Conservation (phyloP, 202 grass and related monocot species). For the Tripidium arundinaceum region DNA sequence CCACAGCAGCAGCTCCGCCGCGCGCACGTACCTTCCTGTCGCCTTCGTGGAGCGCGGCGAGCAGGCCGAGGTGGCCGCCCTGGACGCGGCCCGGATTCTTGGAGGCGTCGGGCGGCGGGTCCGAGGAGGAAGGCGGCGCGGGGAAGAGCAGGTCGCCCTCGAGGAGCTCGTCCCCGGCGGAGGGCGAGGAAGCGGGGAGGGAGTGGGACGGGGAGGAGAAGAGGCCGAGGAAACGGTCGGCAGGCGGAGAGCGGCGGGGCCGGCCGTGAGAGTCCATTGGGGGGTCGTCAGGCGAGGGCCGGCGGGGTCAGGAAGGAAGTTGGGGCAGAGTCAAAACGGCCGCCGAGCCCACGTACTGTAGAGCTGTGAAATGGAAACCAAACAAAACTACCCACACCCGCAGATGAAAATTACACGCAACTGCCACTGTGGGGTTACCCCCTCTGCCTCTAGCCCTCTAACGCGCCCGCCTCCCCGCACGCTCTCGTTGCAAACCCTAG, state of each 20-base stretch:
- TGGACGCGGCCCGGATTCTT: constrained; percentile 9
- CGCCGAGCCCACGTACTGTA: too few relatives aligned
- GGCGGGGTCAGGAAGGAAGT: too few relatives aligned
- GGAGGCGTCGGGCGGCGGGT: constrained; percentile 15
- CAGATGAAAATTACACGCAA: background rate
- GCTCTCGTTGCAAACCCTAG: background rate
- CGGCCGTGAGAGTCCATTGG: constrained; percentile 20
- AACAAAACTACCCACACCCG: background rate
- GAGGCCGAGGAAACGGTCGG: constrained; percentile 50
- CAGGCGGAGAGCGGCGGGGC: constrained; percentile 25
- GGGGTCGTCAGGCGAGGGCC: background rate
- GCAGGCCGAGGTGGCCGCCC: constrained; percentile 11
- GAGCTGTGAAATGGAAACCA: background rate
- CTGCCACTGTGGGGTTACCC: background rate
- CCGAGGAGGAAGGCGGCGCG: background rate
- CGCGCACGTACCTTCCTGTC: constrained; percentile 3
- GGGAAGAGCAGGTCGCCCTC: constrained; percentile 40
- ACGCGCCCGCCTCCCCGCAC: background rate
- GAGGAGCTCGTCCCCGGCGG: constrained; percentile 31
- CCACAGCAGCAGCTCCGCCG: background rate
- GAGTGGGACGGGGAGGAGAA: constrained; percentile 35
- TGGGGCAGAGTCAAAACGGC: background rate
- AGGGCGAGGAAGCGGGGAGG: background rate
- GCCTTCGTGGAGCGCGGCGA: constrained; percentile 42
- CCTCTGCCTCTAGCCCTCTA: background rate